These are phyloP conservation scores for Coemansia asiatica DNA, from an alignment of 192 early-diverging fungal genomes.

Conservation along the genomic window DNA sequence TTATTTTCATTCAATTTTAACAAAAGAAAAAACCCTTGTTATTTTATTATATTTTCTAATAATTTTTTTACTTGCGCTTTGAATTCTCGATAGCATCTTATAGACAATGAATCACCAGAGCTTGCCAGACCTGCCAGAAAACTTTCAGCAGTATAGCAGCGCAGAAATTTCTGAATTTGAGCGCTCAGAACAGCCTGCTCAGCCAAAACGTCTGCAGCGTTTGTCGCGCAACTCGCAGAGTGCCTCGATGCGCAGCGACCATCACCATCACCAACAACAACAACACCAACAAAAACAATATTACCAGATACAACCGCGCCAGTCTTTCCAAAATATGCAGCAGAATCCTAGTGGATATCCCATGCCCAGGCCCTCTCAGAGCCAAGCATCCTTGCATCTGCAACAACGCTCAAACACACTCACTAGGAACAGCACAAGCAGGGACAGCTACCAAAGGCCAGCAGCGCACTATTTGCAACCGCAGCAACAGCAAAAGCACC, in stretches of 20 bases:
- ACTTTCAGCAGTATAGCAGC: slow-evolving; percentile 17
- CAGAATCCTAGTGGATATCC: slow-evolving; percentile 1
- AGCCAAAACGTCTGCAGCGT: slow-evolving; percentile 45
- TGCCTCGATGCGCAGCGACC: slow-evolving; percentile 8
- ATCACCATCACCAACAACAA: neutral
- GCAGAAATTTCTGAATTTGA: slow-evolving; percentile 35
- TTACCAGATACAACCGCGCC: neutral
- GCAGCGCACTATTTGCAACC: neutral
- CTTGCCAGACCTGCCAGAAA: slow-evolving; percentile 14
- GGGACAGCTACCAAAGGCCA: neutral
- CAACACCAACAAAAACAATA: slow-evolving; percentile 13
- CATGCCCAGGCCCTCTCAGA: neutral
- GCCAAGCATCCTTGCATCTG: neutral
- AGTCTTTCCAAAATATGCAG: neutral
- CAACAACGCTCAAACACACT: slow-evolving; percentile 4
- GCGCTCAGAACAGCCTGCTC: slow-evolving; percentile 29
- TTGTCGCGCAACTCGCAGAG: slow-evolving; percentile 25
- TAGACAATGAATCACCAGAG: slow-evolving; percentile 42
- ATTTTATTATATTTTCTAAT: neutral
- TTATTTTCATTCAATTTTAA: neutral
- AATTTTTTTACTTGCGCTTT: neutral
- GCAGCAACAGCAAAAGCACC: slow-evolving; percentile 5
- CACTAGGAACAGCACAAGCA: slow-evolving; percentile 6
- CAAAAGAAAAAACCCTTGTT: too few species aligned
- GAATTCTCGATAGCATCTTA: neutral